Evolutionary conservation across 768 basidiomycete species (phyloP).

Genomic region (Amanita brunnescens): DNA sequence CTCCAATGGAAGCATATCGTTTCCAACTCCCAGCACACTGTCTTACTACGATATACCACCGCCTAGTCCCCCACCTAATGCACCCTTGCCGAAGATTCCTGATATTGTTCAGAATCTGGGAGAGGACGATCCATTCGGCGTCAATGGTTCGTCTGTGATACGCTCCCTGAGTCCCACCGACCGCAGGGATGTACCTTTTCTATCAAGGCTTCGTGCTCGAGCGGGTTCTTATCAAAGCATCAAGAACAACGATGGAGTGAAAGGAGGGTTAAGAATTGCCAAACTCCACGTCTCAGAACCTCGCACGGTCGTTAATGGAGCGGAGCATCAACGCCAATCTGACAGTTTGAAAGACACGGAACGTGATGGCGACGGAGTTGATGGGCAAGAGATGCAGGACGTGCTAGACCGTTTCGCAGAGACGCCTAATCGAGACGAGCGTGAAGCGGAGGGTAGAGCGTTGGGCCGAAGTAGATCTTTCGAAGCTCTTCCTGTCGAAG

Average conservation of each 20-base stretch:
- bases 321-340: constrained; percentile 13
- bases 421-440: neutral
- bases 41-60: constrained; percentile 43
- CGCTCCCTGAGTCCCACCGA: neutral
- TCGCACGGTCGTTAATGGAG: neutral
- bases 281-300: constrained; percentile 11
- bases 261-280: constrained; percentile 7
- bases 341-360: constrained; percentile 15
- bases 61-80: constrained; percentile 40
- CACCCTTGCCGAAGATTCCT: constrained; percentile 33
- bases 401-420: constrained; percentile 29
- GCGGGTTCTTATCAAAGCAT: neutral
- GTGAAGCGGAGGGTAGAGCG: constrained; percentile 5
- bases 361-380: constrained; percentile 12
- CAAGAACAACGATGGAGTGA: neutral
- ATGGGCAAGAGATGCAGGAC: constrained; percentile 24
- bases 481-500: constrained; percentile 1
- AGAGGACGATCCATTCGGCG: constrained; percentile 3
- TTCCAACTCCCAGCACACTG: constrained; percentile 31
- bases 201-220: constrained; percentile 2
- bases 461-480: constrained; percentile 4
- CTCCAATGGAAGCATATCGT: constrained; percentile 6
- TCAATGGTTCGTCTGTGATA: constrained; percentile 4
- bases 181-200: constrained; percentile 36
- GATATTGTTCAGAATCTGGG: neutral